Conservation (phyloP, 163 green algal species). For the Chlorella variabilis region DNA sequence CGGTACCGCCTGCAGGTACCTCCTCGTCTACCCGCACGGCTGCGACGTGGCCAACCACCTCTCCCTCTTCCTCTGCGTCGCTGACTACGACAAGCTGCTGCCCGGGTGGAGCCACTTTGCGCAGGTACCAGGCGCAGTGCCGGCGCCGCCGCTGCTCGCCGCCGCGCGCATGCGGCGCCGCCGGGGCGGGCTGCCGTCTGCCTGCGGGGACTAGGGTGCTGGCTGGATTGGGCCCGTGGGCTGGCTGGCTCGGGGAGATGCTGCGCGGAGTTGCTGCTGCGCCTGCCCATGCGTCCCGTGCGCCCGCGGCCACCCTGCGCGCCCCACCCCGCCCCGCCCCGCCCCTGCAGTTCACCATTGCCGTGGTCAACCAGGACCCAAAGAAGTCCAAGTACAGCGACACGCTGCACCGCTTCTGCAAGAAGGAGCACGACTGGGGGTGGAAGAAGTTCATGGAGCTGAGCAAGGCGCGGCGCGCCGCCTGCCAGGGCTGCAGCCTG, state of each 20-base stretch:
- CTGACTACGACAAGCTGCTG: conserved; percentile 98
- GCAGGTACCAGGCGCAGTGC: conserved; percentile 16
- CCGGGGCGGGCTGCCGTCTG: too few species aligned
- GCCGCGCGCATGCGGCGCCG: neutral
- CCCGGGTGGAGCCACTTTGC: conserved; percentile 74
- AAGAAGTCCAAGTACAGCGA: conserved; percentile 98
- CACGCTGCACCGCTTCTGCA: conserved; percentile 99
- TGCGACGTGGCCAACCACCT: conserved; percentile 99
- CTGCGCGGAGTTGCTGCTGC: too few species aligned
- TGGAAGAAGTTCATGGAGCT: conserved; percentile 99
- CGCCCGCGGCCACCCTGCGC: too few species aligned
- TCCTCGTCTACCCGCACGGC: conserved; percentile 96
- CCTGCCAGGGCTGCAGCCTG: neutral
- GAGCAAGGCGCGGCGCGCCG: conserved; percentile 63
- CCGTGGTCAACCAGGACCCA: conserved; percentile 95
- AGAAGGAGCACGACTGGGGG: conserved; percentile 99
- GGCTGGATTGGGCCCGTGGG: too few species aligned
- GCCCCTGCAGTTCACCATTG: conserved; percentile 93
- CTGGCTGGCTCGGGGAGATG: too few species aligned
- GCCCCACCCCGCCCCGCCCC: neutral
- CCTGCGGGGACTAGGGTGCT: too few species aligned
- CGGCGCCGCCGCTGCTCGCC: neutral
- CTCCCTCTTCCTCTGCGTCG: conserved; percentile 98
- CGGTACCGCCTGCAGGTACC: conserved; percentile 86
- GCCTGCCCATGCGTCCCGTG: too few species aligned